These are phyloP conservation scores for Talaromyces pinophilus DNA, from an alignment of 2,329 filamentous ascomycete species.

Conservation along the genomic window DNA sequence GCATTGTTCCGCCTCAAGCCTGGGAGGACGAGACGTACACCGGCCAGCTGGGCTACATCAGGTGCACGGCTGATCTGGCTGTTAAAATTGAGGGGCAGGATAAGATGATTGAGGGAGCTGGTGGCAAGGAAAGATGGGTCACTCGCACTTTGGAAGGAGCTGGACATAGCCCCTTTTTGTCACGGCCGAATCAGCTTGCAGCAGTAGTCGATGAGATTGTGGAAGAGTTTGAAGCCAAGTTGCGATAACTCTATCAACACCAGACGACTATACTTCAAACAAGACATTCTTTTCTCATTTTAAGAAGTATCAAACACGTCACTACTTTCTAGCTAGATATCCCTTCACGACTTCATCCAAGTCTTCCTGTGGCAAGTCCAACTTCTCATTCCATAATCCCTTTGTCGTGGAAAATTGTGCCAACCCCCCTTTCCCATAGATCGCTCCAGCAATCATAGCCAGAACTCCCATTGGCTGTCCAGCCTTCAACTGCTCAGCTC, in stretches of 20 bases:
- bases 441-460: constrained; percentile 7
- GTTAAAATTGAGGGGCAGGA: background rate
- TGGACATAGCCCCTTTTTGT: constrained; percentile 13
- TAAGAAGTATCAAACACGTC: background rate
- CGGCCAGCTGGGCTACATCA: constrained; percentile 2
- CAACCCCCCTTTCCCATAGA: constrained; percentile 13
- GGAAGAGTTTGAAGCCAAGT: constrained; percentile 11
- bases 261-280: background rate
- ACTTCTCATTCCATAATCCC: constrained; percentile 8
- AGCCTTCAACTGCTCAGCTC: background rate
- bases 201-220: constrained; percentile 9
- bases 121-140: constrained; percentile 5
- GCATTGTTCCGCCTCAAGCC: constrained; percentile 2
- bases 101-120: background rate
- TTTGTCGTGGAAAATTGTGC: constrained; percentile 1
- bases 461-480: constrained; percentile 7
- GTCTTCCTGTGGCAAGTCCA: constrained; percentile 10
- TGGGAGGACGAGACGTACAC: background rate
- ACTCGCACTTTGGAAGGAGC: background rate
- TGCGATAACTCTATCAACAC: background rate
- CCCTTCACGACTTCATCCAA: constrained; percentile 5
- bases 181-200: background rate
- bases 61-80: background rate
- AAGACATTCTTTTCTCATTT: background rate
- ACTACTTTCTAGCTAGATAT: constrained; percentile 1